Evolutionary conservation across 305 asterid genomes (phyloP).

Genomic region (Ajuga reptans): DNA sequence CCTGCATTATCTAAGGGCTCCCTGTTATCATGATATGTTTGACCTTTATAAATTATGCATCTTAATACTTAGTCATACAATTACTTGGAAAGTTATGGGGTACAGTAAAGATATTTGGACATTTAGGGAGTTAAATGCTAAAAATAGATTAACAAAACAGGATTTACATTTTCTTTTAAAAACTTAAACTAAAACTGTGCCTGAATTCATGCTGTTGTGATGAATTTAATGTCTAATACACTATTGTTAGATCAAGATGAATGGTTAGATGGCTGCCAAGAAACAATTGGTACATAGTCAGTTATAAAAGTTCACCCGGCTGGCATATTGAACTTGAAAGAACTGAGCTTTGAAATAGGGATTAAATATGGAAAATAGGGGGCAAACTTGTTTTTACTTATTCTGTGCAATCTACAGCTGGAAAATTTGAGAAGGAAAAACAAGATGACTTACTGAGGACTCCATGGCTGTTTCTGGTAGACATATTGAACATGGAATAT

Average conservation of each 20-base stretch:
- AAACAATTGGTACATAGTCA: not conserved
- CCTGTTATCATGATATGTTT: constrained; percentile 7
- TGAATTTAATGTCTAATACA: not conserved
- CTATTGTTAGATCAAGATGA: constrained; percentile 13
- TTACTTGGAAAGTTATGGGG: constrained; percentile 5
- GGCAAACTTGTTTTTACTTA: not conserved
- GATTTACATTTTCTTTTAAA: not conserved
- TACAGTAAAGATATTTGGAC: not conserved
- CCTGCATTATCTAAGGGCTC: not conserved
- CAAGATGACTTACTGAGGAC: not conserved
- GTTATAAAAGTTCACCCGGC: not conserved
- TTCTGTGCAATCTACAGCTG: not conserved
- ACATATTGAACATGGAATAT: not conserved
- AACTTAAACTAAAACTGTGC: not conserved
- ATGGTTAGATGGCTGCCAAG: not conserved
- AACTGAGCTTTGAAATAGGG: not conserved
- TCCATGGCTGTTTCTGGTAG: not conserved
- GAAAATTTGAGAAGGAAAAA: not conserved
- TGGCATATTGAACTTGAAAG: not conserved
- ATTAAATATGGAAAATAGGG: not conserved
- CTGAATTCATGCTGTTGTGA: not conserved
- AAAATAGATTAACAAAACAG: not conserved
- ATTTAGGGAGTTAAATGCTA: not conserved
- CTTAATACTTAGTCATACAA: constrained; percentile 2
- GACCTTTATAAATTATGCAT: not conserved